Base-by-base conservation (phyloP, 192 early-diverging fungal genomes). In the Obelidium mucronatum region DNA sequence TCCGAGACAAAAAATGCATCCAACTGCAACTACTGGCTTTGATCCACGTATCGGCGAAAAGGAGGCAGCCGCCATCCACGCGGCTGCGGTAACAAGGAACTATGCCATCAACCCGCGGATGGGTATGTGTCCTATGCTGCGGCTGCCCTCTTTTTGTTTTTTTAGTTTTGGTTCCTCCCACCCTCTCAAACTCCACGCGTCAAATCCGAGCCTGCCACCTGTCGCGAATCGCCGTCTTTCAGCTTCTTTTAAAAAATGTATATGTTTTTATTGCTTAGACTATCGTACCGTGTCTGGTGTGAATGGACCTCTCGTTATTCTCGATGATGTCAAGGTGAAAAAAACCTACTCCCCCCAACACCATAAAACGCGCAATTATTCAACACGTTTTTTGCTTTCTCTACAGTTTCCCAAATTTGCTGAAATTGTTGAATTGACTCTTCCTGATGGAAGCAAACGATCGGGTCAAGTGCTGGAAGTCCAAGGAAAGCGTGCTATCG, bases 381-480 rank as follows among this genome's bases (percentile, higher is more conserved):
- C 6, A 42, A 53, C 13, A 3, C 26, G 11, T 33, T 39, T n/a
- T 40, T 40, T 28, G 17, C 37, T 33, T 8, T 40, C 59, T 24
- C 31, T 66, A 24, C 76, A 95, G 93, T 96, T 94, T 84, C 95
- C 96, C 61, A 96, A 94, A 82, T 99, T 95, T 83, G 92, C 93
- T 3, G 98, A 99, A 82, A 99, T 99, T 80, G 97, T 98, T 40
- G 91, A 94, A 63, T 85, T 99, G 37, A 99, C 96, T 19, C 91
- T 99, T 42, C 98, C 98, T 24, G 97, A 99, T 80, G 98, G 98
- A 63, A 88, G 93, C 61, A 91, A 92, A 81, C 94, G 98, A 56
- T 90, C 94, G 19, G 98, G 98, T 56, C 96, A 99, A 82, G 98
- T 98, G 44, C 89, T 98, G 55, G 98, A 99, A 85, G 93, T 99